Evolutionary conservation across 2,329 filamentous ascomycete genomes (phyloP).

Genomic region (Scedosporium apiospermum): DNA sequence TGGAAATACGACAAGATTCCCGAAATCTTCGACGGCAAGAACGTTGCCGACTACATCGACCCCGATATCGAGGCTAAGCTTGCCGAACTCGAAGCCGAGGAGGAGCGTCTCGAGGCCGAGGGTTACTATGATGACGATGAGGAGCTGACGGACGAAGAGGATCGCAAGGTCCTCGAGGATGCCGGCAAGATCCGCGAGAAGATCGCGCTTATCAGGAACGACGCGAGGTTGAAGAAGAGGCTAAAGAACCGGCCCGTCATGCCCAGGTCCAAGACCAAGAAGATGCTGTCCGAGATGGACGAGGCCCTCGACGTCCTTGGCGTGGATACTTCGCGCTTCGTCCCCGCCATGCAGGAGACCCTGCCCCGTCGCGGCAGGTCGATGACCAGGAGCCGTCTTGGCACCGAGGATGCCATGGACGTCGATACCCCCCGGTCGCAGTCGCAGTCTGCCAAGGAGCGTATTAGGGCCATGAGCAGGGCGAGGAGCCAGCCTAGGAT

Average conservation of each 20-base stretch:
- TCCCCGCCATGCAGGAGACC: slow-evolving; percentile 35
- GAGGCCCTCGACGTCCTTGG: slow-evolving; percentile 76
- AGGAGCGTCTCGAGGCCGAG: slow-evolving; percentile 82
- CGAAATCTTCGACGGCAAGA: slow-evolving; percentile 89
- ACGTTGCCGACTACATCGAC: slow-evolving; percentile 95
- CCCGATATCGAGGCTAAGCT: slow-evolving; percentile 94
- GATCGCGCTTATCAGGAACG: slow-evolving; percentile 83
- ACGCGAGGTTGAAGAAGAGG: slow-evolving; percentile 87
- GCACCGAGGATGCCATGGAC: slow-evolving; percentile 68
- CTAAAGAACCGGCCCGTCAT: slow-evolving; percentile 96
- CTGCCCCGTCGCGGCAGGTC: slow-evolving; percentile 69
- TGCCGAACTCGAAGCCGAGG: slow-evolving; percentile 84
- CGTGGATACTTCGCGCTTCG: slow-evolving; percentile 56
- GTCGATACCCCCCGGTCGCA: slow-evolving; percentile 34
- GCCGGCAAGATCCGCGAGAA: slow-evolving; percentile 95
- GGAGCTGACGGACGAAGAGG: slow-evolving; percentile 77
- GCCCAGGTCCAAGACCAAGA: slow-evolving; percentile 70
- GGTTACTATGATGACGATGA: slow-evolving; percentile 87
- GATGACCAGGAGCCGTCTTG: slow-evolving; percentile 50
- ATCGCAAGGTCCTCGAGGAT: slow-evolving; percentile 81
- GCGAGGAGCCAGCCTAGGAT: slow-evolving; percentile 37
- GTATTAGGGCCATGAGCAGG: slow-evolving; percentile 65
- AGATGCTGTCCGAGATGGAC: slow-evolving; percentile 80
- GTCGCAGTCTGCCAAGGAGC: slow-evolving; percentile 41
- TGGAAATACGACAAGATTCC: slow-evolving; percentile 97